A percentile compares a stretch with the other conserved stretches of the same genome.
These are phyloP conservation scores for Fulvia fulva DNA, from an alignment of 2,329 filamentous ascomycete genomes.

Conservation along the genomic window DNA sequence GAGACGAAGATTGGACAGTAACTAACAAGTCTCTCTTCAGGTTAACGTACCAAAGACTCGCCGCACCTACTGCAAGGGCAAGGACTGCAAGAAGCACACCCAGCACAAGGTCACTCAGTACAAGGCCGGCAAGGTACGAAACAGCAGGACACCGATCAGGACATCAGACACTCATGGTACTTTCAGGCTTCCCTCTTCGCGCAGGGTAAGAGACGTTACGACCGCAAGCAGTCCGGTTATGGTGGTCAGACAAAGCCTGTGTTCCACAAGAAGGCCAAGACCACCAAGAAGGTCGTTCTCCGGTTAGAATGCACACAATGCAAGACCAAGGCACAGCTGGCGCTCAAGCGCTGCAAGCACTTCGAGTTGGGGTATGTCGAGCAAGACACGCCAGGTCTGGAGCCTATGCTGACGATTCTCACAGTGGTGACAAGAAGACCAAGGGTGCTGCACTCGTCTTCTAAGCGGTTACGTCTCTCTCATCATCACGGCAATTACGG, in stretches of 20 bases:
- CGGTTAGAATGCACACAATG: constrained; percentile 95
- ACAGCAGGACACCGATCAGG: neutral
- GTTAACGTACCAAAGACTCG: constrained; percentile 98
- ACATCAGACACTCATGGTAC: constrained; percentile 11
- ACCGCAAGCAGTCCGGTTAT: constrained; percentile 98
- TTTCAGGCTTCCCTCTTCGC: constrained; percentile 80
- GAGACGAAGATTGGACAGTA: neutral
- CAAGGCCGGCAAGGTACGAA: constrained; percentile 83
- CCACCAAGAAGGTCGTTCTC: constrained; percentile 99
- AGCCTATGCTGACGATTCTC: constrained; percentile 31
- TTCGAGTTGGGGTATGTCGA: constrained; percentile 92
- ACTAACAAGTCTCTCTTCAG: constrained; percentile 44
- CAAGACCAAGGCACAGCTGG: constrained; percentile 97
- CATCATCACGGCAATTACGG: constrained; percentile 24
- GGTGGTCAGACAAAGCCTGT: constrained; percentile 99
- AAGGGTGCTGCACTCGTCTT: constrained; percentile 99
- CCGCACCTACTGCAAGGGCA: constrained; percentile 96
- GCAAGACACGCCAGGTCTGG: neutral
- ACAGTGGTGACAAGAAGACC: constrained; percentile 99
- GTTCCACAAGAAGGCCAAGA: constrained; percentile 99
- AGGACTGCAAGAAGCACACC: constrained; percentile 72
- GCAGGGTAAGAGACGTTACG: constrained; percentile 99
- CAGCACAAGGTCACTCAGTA: constrained; percentile 95
- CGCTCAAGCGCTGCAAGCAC: constrained; percentile 99
- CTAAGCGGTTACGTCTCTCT: constrained; percentile 59